Base-by-base conservation (phyloP, 2,329 filamentous ascomycete species). In the Alternaria sp. region DNA sequence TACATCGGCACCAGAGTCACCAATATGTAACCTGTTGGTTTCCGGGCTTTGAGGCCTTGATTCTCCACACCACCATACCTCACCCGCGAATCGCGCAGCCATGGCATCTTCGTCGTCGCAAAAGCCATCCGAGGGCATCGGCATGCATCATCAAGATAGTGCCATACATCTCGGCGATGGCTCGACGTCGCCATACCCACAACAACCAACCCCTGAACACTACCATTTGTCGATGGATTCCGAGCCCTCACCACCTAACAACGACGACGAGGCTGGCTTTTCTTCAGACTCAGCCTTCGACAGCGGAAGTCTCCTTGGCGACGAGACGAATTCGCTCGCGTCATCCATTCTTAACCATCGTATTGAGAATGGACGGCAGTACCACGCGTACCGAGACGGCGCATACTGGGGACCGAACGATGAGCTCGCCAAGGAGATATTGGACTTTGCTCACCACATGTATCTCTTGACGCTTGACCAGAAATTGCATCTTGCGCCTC, bases 361-460 rank as follows among this genome's bases (percentile, higher is more conserved):
- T n/a, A 76, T 77, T 52, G 76, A 78, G 59, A 79, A 79, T 53
- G 77, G 77, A 2, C 67, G 77, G 3, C 72, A 74, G 46, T 79
- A 79, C 63, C 76, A 79, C 48, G 73, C 73, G 5, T 79, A 78
- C 55, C 67, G 75, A 20, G 76, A 78, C 57, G 77, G 76, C 53
- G 69, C 73, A 16, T 78, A 79, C 67, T 76, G 73, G 74, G 79
- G 79, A 5, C 81, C 80, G 5, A 82, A 82, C 60, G 80, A 83
- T 58, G 80, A 82, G 59, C 66, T 68, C 10, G 79, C 80, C 36
- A 77, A 80, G 55, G 77, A 84, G 66, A 74, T 80, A 25, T 76
- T 81, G 55, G 81, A 83, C 65, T 78, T 84, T 51, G 80, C 81
- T 22, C 76, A 78, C 60, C 74, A 78, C 69, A 77, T 78, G 72